Base-by-base conservation (phyloP, 805 yeast genomes). In the Candida stauntonica region DNA sequence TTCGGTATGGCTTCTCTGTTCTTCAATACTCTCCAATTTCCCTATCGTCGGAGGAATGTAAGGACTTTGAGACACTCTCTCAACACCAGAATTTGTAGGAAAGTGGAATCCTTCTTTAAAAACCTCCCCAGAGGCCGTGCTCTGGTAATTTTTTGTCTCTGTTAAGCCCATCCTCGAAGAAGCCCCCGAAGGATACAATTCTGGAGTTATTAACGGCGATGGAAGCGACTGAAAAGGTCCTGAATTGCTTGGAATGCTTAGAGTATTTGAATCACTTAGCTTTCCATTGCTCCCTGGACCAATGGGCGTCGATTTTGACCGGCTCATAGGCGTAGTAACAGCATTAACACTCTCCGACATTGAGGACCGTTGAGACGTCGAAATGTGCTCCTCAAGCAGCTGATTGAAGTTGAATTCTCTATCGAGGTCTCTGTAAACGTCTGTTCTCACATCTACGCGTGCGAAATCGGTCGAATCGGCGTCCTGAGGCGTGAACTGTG, bases 371-470 rank as follows among this genome's bases (percentile, higher is more conserved):
- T 37, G 39, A 12, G n/a, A n/a, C n/a, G n/a, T n/a, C n/a, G 36
- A 31, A 12, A 37, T 31, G 31, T 21, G 41, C 5, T 42, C 41
- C 9, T 52, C 56, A 31, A 49, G 40, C 2, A 55, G 34, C 16
- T 49, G 35, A 17, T 42, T 67, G 48, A 79, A 79, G 45, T 68
- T 64, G 49, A 70, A 80, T 2, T 76, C 81, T 31, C 61, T 61
- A 36, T 77, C 81, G 31, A 79, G 70, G 50, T 79, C 68, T 51
- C 86, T 66, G 53, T 79, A 79, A 32, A 62, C 63, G 38, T 78
- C 80, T 17, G 81, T 72, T 49, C 78, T 73, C 14, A 80, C 63
- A 21, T 77, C 78, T n/a, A 75, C 64, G 27, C 68, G 62, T 12
- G 79, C 68, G 54, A 77, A 80, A 7, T 60, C 63, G 9, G 73